These are phyloP conservation scores for Teratosphaeria viscida DNA, from an alignment of 2,329 filamentous ascomycete species.

Conservation along the genomic window DNA sequence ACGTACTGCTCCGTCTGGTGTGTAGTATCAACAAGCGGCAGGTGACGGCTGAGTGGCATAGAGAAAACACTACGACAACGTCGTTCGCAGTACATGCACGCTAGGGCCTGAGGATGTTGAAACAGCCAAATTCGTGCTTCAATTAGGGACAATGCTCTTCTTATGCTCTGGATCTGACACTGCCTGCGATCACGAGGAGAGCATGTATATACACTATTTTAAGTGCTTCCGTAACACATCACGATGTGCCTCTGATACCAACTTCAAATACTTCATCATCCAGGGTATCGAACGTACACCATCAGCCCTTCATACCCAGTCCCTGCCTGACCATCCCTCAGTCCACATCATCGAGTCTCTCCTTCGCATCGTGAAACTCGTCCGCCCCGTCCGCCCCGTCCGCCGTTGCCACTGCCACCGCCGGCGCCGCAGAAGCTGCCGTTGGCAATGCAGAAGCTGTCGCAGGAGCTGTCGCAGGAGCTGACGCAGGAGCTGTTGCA, in stretches of 20 bases:
- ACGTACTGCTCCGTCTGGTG: too few relatives aligned
- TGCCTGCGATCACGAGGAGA: background rate
- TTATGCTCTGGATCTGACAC: background rate
- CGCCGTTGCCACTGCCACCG: background rate
- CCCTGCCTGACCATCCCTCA: background rate
- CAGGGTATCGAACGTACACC: background rate
- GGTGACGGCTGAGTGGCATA: too few relatives aligned
- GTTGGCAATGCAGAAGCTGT: background rate
- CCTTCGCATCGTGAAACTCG: background rate
- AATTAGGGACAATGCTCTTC: background rate
- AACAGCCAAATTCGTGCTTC: background rate
- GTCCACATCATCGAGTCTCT: background rate
- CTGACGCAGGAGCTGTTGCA: background rate
- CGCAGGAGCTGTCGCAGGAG: background rate
- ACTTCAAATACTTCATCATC: background rate
- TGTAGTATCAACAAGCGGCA: too few relatives aligned
- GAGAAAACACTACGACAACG: too few relatives aligned
- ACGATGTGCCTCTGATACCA: background rate
- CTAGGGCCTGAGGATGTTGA: too few relatives aligned
- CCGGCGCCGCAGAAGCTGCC: background rate
- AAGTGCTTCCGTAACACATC: background rate
- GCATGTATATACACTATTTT: background rate
- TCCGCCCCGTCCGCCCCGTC: background rate
- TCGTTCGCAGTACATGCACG: too few relatives aligned
- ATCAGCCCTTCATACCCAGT: background rate